A percentile compares a stretch with the other conserved stretches of the same genome.
These are phyloP conservation scores for Rhipidocladum racemiflorum DNA, from an alignment of 176 grass and related monocot species.

Conservation along the genomic window DNA sequence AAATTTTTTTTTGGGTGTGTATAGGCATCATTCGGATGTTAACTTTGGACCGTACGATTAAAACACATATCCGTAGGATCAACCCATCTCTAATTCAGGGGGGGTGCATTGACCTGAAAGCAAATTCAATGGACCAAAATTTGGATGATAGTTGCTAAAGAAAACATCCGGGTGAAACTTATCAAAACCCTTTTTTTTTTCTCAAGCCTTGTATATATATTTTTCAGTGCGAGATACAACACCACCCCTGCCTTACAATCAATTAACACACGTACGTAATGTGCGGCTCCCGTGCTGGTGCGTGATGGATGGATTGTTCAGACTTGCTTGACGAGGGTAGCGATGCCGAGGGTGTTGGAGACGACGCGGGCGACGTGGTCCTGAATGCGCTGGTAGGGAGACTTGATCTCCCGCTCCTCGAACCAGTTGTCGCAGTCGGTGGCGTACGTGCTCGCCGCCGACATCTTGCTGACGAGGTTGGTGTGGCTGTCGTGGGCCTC, in stretches of 20 bases:
- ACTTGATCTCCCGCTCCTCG: background rate
- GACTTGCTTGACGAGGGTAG: background rate
- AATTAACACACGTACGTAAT: background rate
- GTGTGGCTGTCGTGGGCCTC: background rate
- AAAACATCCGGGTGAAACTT: no score
- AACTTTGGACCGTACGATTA: no score
- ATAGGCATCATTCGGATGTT: no score
- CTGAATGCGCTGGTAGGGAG: background rate
- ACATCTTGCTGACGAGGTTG: background rate
- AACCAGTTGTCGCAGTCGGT: background rate
- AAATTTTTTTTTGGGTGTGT: no score
- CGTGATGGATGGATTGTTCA: background rate
- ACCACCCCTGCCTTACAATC: background rate
- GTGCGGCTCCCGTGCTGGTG: background rate
- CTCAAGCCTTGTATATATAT: conserved; percentile 21
- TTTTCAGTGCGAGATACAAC: conserved; percentile 25
- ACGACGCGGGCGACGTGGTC: conserved; percentile 15
- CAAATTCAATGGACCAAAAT: no score
- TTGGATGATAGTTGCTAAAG: no score
- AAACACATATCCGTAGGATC: no score
- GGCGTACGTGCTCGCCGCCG: conserved; percentile 6
- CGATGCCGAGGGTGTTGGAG: conserved; percentile 31
- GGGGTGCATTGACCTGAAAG: no score
- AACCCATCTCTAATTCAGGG: no score
- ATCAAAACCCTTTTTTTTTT: no score